A percentile compares a stretch with the other conserved stretches of the same genome.
These are phyloP conservation scores for Kuraishia floccosa DNA, from an alignment of 805 yeast genomes.

Conservation along the genomic window DNA sequence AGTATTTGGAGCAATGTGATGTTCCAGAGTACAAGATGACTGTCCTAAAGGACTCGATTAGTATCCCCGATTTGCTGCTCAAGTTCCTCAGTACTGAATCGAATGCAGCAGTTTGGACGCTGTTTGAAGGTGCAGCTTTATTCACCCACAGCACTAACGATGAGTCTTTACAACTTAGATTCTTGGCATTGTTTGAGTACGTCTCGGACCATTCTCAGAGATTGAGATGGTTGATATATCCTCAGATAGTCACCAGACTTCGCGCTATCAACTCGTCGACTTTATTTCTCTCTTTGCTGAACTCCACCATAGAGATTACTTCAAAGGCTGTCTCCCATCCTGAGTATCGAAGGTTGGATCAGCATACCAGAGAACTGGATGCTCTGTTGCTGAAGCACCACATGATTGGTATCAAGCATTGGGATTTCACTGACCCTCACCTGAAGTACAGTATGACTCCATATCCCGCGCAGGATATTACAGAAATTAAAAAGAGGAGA, in stretches of 20 bases:
- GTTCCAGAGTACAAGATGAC: conserved; percentile 18
- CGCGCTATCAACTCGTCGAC: conserved; percentile 3
- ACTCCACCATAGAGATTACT: conserved; percentile 4
- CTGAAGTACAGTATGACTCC: too few relatives aligned
- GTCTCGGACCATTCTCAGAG: conserved; percentile 3
- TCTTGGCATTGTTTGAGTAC: conserved; percentile 4
- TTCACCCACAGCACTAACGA: conserved; percentile 3
- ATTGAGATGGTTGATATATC: conserved; percentile 9
- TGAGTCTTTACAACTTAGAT: conserved; percentile 5
- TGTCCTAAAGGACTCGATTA: conserved; percentile 17
- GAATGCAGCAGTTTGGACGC: conserved; percentile 4
- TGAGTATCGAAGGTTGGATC: conserved; percentile 15
- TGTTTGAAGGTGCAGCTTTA: conserved; percentile 3
- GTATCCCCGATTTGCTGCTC: conserved; percentile 24
- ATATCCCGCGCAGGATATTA: too few relatives aligned
- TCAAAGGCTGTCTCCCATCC: conserved; percentile 14
- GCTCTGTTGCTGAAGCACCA: conserved; percentile 11
- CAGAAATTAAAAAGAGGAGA: conserved; percentile 4
- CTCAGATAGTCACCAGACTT: conserved; percentile 3
- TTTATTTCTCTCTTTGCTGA: conserved; percentile 4
- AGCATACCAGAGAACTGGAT: conserved; percentile 10
- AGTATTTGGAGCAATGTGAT: conserved; percentile 20
- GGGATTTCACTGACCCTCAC: conserved; percentile 7
- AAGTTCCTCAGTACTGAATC: conserved; percentile 10
- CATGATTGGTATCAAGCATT: conserved; percentile 10